Evolutionary conservation across 2,329 filamentous ascomycete genomes (phyloP).

Genomic region (Exserohilum rostratum): DNA sequence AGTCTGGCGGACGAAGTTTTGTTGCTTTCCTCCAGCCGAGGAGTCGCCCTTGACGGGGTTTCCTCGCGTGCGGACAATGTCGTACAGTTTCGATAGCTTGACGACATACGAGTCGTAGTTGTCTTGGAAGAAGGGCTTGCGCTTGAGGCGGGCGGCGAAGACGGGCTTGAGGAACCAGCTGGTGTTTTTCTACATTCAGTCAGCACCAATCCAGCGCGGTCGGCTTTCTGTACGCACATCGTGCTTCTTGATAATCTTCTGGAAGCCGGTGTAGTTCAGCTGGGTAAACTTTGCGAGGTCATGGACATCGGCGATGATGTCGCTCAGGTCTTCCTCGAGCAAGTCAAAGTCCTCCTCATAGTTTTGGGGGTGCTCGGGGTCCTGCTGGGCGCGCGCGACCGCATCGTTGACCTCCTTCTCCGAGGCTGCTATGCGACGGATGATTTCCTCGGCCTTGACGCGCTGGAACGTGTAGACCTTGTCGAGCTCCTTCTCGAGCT

Average conservation of each 20-base stretch:
- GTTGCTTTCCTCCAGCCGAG: slow-evolving; percentile 86
- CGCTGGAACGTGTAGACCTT: slow-evolving; percentile 98
- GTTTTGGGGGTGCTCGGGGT: slow-evolving; percentile 52
- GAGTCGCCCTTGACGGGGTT: slow-evolving; percentile 93
- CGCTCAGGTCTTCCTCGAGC: slow-evolving; percentile 91
- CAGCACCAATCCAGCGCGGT: slow-evolving; percentile 15
- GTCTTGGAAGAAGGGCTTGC: slow-evolving; percentile 98
- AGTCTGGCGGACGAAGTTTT: slow-evolving; percentile 94
- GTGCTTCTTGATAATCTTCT: slow-evolving; percentile 99
- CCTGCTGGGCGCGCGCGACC: slow-evolving; percentile 62
- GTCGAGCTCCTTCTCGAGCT: slow-evolving; percentile 90
- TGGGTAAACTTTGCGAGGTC: slow-evolving; percentile 98
- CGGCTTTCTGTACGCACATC: slow-evolving; percentile 65
- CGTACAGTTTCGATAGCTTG: slow-evolving; percentile 92
- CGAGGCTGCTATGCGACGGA: slow-evolving; percentile 83
- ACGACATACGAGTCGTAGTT: slow-evolving; percentile 97
- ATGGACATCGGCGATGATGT: slow-evolving; percentile 98
- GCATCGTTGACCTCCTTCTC: slow-evolving; percentile 91
- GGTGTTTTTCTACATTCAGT: slow-evolving; percentile 77
- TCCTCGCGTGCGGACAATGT: slow-evolving; percentile 89
- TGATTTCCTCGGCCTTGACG: slow-evolving; percentile 95
- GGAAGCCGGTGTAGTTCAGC: slow-evolving; percentile 97
- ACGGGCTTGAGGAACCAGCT: slow-evolving; percentile 91
- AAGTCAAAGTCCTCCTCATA: slow-evolving; percentile 92
- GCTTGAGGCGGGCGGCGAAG: slow-evolving; percentile 93